phyloP scores from a whole-genome alignment of 495 filamentous ascomycete genomes.

The Annulohypoxylon nitens region DNA sequence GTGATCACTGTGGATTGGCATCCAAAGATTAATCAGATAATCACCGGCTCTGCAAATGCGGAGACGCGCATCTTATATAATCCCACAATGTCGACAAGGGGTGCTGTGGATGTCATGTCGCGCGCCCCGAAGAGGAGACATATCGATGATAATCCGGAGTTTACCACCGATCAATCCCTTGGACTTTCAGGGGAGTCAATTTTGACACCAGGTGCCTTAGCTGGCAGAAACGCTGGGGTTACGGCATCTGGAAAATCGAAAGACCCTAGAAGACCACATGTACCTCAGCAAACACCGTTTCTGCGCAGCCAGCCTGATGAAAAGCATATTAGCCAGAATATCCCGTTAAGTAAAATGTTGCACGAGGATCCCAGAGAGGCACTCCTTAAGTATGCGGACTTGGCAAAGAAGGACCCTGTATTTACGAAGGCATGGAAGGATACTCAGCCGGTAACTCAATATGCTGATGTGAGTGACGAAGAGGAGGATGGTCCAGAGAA shows the following conservation, averaged over 20 bases:
- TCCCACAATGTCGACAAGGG: conserved; percentile 80
- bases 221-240: conserved; percentile 66
- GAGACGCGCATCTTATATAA: conserved; percentile 93
- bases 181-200: conserved; percentile 88
- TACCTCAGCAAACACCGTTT: conserved; percentile 89
- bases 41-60: conserved; percentile 91
- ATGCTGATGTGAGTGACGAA: conserved; percentile 92
- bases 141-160: conserved; percentile 88
- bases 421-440: conserved; percentile 94
- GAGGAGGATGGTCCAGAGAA: conserved; percentile 78
- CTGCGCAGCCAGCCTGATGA: conserved; percentile 92
- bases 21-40: conserved; percentile 92
- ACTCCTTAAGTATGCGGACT: conserved; percentile 92
- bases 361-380: conserved; percentile 98
- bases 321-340: conserved; percentile 85
- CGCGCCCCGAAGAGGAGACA: conserved; percentile 94
- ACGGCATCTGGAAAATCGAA: conserved; percentile 83
- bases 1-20: conserved; percentile 92
- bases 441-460: conserved; percentile 94
- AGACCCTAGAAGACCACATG: conserved; percentile 83
- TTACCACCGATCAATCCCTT: conserved; percentile 83
- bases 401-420: conserved; percentile 91
- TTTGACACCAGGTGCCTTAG: conserved; percentile 71
- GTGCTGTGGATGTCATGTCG: conserved; percentile 90
- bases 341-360: conserved; percentile 92